Evolutionary conservation across 2,329 filamentous ascomycete species (phyloP).

Genomic region (Colletotrichum kahawae): DNA sequence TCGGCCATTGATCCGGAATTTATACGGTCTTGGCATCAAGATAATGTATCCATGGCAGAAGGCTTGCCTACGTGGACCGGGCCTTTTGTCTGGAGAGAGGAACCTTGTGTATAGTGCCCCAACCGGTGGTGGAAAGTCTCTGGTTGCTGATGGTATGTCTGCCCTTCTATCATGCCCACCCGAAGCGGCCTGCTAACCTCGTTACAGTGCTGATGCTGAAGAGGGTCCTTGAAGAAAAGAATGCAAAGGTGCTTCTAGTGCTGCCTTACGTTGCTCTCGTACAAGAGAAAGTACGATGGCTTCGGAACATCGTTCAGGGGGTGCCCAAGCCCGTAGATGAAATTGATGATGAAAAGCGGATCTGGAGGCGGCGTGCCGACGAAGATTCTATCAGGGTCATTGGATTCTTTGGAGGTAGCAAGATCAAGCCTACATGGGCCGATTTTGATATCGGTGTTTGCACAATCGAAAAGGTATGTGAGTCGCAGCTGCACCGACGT

Average conservation of each 20-base stretch:
- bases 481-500: background rate
- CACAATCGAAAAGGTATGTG: constrained; percentile 72
- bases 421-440: constrained; percentile 68
- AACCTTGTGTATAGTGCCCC: constrained; percentile 83
- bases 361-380: constrained; percentile 60
- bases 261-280: constrained; percentile 81
- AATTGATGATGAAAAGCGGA: constrained; percentile 38
- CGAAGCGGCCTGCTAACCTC: constrained; percentile 1
- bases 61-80: constrained; percentile 71
- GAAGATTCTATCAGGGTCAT: constrained; percentile 68
- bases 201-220: constrained; percentile 72
- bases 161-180: background rate
- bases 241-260: constrained; percentile 73
- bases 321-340: constrained; percentile 49
- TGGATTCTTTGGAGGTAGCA: constrained; percentile 78
- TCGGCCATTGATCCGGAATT: constrained; percentile 64
- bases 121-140: constrained; percentile 78
- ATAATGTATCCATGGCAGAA: constrained; percentile 83
- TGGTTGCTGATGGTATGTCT: constrained; percentile 65
- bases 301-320: constrained; percentile 69
- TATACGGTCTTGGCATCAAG: constrained; percentile 69
- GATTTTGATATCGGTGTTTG: constrained; percentile 82
- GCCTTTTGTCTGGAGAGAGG: constrained; percentile 66
- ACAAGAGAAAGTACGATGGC: constrained; percentile 79
- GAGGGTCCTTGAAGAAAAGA: constrained; percentile 66